Evolutionary conservation across 768 basidiomycete species (phyloP).

Genomic region (Leccinum boreale): DNA sequence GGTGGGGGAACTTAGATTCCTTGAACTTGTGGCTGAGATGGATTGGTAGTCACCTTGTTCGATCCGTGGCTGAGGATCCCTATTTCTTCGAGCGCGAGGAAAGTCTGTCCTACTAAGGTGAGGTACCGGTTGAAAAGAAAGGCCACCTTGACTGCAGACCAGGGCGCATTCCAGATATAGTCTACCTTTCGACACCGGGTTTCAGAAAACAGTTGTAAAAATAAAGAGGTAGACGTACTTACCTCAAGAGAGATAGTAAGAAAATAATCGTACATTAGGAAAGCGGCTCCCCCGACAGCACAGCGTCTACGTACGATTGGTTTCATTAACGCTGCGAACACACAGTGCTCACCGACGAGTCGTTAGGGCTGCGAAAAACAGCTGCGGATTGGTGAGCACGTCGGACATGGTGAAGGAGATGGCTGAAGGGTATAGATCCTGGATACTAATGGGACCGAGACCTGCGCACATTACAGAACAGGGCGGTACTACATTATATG

Average conservation of each 20-base stretch:
- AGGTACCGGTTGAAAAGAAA: conserved; percentile 21
- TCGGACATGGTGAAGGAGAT: background rate
- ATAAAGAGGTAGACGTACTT: background rate
- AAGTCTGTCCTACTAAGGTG: conserved; percentile 7
- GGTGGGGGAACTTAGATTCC: background rate
- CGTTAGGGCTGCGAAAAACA: background rate
- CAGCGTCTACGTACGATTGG: background rate
- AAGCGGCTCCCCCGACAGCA: background rate
- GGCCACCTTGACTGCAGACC: conserved; percentile 4
- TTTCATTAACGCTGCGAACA: background rate
- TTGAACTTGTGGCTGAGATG: background rate
- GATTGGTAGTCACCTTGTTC: background rate
- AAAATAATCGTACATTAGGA: conserved; percentile 6
- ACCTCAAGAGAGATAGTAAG: conserved; percentile 17
- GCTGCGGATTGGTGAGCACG: background rate
- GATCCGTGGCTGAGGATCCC: conserved; percentile 8
- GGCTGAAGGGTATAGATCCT: background rate
- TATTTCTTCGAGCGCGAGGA: conserved; percentile 10
- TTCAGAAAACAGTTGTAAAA: background rate
- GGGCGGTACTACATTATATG: background rate
- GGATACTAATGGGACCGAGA: background rate
- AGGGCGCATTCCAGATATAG: conserved; percentile 3
- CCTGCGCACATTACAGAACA: background rate
- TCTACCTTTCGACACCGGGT: background rate
- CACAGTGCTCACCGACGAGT: background rate